Percentiles rank a stretch among this genome's conserved stretches.
These are phyloP conservation scores for Gnetum montanum DNA, from an alignment of 75 land plant genomes.

Conservation along the genomic window DNA sequence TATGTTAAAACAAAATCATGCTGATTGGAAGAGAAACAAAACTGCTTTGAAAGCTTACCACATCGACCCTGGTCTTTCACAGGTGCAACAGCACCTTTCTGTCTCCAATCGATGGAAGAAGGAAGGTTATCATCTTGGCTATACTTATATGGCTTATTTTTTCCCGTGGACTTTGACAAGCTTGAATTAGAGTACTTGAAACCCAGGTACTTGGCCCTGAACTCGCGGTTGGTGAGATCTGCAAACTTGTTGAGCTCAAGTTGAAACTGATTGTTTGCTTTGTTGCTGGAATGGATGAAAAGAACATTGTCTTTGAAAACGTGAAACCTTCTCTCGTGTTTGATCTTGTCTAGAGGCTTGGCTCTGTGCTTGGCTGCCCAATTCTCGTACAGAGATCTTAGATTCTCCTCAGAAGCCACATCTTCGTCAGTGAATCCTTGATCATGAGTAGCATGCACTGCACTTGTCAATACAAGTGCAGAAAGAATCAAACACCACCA, in stretches of 20 bases:
- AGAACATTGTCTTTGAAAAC: slow-evolving; percentile 38
- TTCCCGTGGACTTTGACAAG: not conserved
- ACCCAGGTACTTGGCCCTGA: slow-evolving; percentile 16
- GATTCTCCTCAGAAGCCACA: too few species aligned
- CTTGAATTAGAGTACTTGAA: not conserved
- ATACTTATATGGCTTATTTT: not conserved
- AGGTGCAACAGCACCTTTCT: slow-evolving; percentile 32
- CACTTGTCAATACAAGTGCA: too few species aligned
- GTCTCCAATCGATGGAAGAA: slow-evolving; percentile 33
- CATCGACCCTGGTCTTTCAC: slow-evolving; percentile 43
- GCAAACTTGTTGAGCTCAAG: slow-evolving; percentile 50
- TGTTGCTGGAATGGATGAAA: slow-evolving; percentile 31
- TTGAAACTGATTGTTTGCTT: too few species aligned
- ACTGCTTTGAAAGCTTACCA: slow-evolving; percentile 28
- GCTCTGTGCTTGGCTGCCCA: not conserved
- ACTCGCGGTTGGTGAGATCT: slow-evolving; percentile 45
- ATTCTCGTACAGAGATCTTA: not conserved
- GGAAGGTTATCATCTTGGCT: slow-evolving; percentile 10
- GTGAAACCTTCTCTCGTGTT: slow-evolving; percentile 30
- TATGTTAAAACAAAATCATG: too few species aligned
- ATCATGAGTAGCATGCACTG: too few species aligned
- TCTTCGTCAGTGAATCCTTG: too few species aligned
- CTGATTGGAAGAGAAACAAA: too few species aligned
- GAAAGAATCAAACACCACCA: too few species aligned
- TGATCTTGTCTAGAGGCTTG: slow-evolving; percentile 10